Evolutionary conservation across 768 basidiomycete species (phyloP), one percentile per base, ranked within the genome.

Genomic region (Leccinum rimulosum): DNA sequence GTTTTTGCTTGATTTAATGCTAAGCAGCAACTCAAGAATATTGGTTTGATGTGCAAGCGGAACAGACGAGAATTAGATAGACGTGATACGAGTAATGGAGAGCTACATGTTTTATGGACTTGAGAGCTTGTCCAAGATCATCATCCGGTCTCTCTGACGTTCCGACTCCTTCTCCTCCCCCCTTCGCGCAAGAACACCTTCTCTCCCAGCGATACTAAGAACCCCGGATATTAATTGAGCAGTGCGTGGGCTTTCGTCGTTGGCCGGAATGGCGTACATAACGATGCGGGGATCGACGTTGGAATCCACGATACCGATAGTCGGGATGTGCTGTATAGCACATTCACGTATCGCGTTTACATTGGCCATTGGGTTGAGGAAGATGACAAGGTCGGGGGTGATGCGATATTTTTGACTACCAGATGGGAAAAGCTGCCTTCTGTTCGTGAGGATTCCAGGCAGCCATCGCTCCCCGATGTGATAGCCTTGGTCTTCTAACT

Each of bases 261-360:
- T 99, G n/a, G 93, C 95, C 0, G 95, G 95, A 68, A 99, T 98
- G 47, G 97, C 90, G 73, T 97, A 98, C 83, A 98, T 97, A 61
- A 99, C 95, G 40, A 94, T 81, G 27, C 97, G 86, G 6, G 97
- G 97, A 75, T 99, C 97, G 47, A 86, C 90, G 70, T 99, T 94
- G 22, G 95, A 93, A 74, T 99, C 97, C 55, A 95, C 85, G 60
- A 98, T 87, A 35, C 89, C 97, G 60, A 98, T 86, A 1, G 97
- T 98, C 0, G 97, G 97, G 57, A 98, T 84, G 68, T 95, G 89
- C 61, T 88, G 83, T 56, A 87, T 80, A 15, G 93, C 93, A 67
- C 93, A 95, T 77, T 99, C 97, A 55, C 89, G 86, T 67, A 98
- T 90, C 15, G 93, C 92, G 63, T 86, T 87, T 62, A 89, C 79